Evolutionary conservation across 345 rosid genomes (phyloP), one percentile per base, ranked within the genome.

Genomic region (Dipteronia sinensis): DNA sequence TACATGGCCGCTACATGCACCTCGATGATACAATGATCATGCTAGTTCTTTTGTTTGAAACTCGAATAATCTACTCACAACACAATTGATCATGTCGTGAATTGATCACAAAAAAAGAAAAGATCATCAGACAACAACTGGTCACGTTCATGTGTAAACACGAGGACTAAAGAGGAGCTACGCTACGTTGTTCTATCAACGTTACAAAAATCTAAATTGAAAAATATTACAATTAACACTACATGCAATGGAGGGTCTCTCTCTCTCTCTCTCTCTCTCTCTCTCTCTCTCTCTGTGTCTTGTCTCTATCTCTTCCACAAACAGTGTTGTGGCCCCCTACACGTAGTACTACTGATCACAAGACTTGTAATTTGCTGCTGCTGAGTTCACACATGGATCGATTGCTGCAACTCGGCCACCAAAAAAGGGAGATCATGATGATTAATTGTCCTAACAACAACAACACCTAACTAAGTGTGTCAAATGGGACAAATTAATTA

Each of bases 131-230:
- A 49, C 71, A 74, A n/a, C 49, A 64, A 7, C 62, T 64, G 71
- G 77, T 49, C 77, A 74, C 71, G 63, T 65, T 69, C 71, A 65
- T 65, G 71, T 65, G 78, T 65, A n/a, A 75, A 75, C 71, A 29
- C 71, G 58, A 65, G 64, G 58, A 53, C n/a, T 10, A 11, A 42
- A 11, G 46, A 42, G 55, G 15, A 53, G 58, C 20, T 53, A 59
- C 10, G 46, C 76, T 72, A 20, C 55, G 7, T 20, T 44, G 49
- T 76, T 53, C 72, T 17, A 53, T 67, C 65, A 55, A 67, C 72
- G 72, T 76, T 76, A 42, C 3, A 15, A 34, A 34, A 20, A 38
- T 20, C n/a, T 34, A 72, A 72, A 10, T 10, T 29, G 17, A 49
- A 75, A 29, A 11, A 13, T 1, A n/a, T 34, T 65, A 64, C 42